Evolutionary conservation across 1,139 yeast species (phyloP).

Genomic region (Arxiozyma slooffiae): DNA sequence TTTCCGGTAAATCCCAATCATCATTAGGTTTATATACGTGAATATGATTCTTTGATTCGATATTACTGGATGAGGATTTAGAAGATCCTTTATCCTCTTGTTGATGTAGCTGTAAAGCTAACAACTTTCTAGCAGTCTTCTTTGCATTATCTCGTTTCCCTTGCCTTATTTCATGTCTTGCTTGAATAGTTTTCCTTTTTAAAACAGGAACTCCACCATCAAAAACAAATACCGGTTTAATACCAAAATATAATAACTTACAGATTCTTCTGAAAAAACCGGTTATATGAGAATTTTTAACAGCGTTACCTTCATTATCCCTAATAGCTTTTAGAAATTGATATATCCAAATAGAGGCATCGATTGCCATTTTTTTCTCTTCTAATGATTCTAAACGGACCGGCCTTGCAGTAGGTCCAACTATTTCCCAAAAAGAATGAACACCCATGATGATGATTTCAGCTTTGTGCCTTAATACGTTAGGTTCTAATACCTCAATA

Average conservation of each 20-base stretch:
- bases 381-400: slow-evolving; percentile 75
- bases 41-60: neutral
- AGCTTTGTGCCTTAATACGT: too few relatives aligned
- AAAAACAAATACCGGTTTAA: slow-evolving; percentile 86
- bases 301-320: slow-evolving; percentile 70
- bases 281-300: slow-evolving; percentile 75
- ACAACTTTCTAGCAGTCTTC: slow-evolving; percentile 67
- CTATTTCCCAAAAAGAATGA: slow-evolving; percentile 84
- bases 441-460: slow-evolving; percentile 98
- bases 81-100: slow-evolving; percentile 13
- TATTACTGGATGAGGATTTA: neutral
- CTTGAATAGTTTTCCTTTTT: slow-evolving; percentile 64
- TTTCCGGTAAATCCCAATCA: slow-evolving; percentile 76
- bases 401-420: slow-evolving; percentile 85
- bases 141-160: slow-evolving; percentile 64
- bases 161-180: slow-evolving; percentile 61
- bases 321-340: slow-evolving; percentile 93
- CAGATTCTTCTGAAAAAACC: slow-evolving; percentile 94
- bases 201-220: slow-evolving; percentile 94
- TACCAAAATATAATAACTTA: slow-evolving; percentile 79
- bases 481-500: neutral
- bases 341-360: slow-evolving; percentile 97
- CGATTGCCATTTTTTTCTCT: slow-evolving; percentile 77
- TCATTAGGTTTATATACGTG: slow-evolving; percentile 42
- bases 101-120: slow-evolving; percentile 71